Evolutionary conservation across 1,139 yeast genomes (phyloP).

Genomic region (Magnusiomyces sp.): DNA sequence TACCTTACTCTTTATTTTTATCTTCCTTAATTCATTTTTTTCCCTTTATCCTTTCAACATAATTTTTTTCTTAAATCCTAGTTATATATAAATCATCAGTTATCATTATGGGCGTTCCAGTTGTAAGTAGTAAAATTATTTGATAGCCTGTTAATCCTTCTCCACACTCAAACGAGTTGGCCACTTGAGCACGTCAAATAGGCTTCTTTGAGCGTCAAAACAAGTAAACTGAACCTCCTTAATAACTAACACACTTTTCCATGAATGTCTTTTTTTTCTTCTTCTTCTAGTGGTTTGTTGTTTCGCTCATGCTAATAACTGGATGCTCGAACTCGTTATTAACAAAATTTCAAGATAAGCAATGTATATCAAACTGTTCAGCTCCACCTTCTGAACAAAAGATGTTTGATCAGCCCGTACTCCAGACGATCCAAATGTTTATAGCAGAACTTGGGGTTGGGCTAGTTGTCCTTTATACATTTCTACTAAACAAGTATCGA

Average conservation of each 20-base stretch:
- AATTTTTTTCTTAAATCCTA: background rate
- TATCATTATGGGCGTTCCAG: background rate
- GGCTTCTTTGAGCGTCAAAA: background rate
- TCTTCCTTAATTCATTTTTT: background rate
- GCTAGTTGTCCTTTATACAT: slow-evolving; percentile 28
- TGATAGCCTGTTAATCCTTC: too few species aligned
- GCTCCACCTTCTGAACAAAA: slow-evolving; percentile 36
- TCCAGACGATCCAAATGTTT: slow-evolving; percentile 78
- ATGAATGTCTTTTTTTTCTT: background rate
- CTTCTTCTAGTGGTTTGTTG: slow-evolving; percentile 19
- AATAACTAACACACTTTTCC: background rate
- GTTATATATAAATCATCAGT: background rate
- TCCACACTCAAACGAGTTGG: too few species aligned
- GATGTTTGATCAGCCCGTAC: slow-evolving; percentile 66
- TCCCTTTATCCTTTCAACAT: background rate
- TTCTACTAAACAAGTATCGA: slow-evolving; percentile 1
- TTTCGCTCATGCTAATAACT: slow-evolving; percentile 40
- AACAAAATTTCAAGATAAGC: slow-evolving; percentile 72
- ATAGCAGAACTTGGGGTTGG: slow-evolving; percentile 57
- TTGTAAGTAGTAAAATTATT: slow-evolving; percentile 1
- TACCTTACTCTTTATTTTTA: background rate
- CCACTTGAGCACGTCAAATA: too few species aligned
- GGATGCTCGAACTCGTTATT: slow-evolving; percentile 70
- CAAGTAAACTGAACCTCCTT: background rate
- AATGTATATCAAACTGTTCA: slow-evolving; percentile 54